Evolutionary conservation across 2,329 filamentous ascomycete genomes (phyloP).

Genomic region (Sporothrix dimorphospora): DNA sequence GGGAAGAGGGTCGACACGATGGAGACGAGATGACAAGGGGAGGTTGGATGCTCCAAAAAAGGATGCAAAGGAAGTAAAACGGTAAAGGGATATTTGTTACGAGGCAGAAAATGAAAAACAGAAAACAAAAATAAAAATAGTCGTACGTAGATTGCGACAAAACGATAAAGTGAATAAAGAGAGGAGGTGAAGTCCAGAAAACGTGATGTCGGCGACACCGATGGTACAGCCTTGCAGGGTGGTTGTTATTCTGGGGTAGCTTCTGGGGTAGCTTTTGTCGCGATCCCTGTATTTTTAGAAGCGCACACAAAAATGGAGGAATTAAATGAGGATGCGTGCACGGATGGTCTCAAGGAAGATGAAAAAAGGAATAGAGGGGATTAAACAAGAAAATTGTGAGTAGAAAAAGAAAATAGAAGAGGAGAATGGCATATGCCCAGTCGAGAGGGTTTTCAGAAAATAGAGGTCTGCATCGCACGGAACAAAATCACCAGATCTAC

Average conservation of each 20-base stretch:
- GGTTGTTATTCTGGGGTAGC: constrained; percentile 17
- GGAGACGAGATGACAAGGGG: constrained; percentile 17
- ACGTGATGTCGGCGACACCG: constrained; percentile 18
- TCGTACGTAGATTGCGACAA: neutral
- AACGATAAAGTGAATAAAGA: neutral
- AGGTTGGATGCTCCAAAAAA: neutral
- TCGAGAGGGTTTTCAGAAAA: neutral
- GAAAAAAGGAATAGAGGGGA: neutral
- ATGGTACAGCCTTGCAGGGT: constrained; percentile 19
- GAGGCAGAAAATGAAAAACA: neutral
- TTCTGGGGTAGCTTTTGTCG: constrained; percentile 17
- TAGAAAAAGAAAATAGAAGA: neutral
- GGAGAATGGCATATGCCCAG: neutral
- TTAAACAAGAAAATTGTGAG: neutral
- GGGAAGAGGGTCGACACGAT: constrained; percentile 2
- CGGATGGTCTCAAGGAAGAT: neutral
- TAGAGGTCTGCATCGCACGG: neutral
- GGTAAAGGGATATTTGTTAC: neutral
- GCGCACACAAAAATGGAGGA: neutral
- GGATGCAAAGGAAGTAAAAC: neutral
- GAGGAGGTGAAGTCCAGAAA: neutral
- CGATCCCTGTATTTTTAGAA: constrained; percentile 8
- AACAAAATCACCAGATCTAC: neutral
- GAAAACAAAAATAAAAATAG: neutral
- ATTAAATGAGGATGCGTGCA: neutral